Evolutionary conservation across 352 stramenopile genomes (phyloP), one percentile per base, ranked within the genome.

Genomic region (Phytophthora chlamydospora): DNA sequence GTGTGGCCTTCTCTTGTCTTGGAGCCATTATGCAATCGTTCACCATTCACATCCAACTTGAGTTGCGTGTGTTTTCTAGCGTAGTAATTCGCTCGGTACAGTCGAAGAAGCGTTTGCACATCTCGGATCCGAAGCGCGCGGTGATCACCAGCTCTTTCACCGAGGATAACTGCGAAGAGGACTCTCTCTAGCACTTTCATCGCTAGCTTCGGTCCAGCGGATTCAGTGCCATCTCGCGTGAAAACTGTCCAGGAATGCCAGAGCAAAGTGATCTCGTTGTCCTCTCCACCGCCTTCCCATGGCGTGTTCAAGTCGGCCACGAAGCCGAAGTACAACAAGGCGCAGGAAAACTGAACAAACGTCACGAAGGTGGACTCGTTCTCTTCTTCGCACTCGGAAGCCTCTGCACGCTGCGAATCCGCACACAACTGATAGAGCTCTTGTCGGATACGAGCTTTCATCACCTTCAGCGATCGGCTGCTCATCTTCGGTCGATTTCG

Each of bases 261-360:
- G 2, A 89, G 56, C 13, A 89, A 35, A 21, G 79, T 86, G 14
- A 78, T 43, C 19, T 70, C 6, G 17, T 73, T 57, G 16, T 44
- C 39, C 14, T 34, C 31, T 1, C 38, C 44, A 27, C 34, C 32
- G 6, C 59, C 49, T 54, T 73, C 49, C 59, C 67, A 86, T 3
- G 55, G 59, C 2, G 75, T 76, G n/a, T 76, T 71, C 13, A 74
- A 51, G 29, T 75, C 65, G 1, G 70, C 55, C 17, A 85, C 75
- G 32, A 89, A 72, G 14, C 79, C 79, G 27, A 89, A 89, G 38
- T 85, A 83, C 9, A 89, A 51, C 2, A 89, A 35, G 0, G 68
- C 75, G 32, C 79, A 89, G 6, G 79, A 85, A 49, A 89, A 89
- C 56, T 85, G 74, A 13, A 89, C 57, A 46, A 78, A 80, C 17